Conservation (phyloP, 148 eudicot species). For the Camellia sinensis region DNA sequence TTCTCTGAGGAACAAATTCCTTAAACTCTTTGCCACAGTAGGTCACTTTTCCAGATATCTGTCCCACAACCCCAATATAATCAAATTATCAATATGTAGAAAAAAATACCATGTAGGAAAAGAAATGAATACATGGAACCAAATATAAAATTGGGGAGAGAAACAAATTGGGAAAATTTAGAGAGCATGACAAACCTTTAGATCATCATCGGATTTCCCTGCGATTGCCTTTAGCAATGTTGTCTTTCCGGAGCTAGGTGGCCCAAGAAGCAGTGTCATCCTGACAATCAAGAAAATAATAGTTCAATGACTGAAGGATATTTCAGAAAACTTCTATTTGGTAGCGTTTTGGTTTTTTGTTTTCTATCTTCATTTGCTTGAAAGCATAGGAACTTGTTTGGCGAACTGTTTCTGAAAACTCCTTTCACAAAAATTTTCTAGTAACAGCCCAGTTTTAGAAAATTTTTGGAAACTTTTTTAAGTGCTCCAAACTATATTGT, state of each 20-base stretch:
- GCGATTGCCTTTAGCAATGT: constrained; percentile 38
- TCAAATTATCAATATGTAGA: not conserved
- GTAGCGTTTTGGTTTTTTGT: too few relatives aligned
- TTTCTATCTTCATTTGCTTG: too few relatives aligned
- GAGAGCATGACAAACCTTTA: constrained; percentile 22
- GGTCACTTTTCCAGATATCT: constrained; percentile 32
- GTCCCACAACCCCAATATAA: constrained; percentile 6
- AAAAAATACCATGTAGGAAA: not conserved
- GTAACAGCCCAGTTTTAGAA: too few relatives aligned
- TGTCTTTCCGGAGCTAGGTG: constrained; percentile 44
- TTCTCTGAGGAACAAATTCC: constrained; percentile 45
- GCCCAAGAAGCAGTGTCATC: constrained; percentile 50
- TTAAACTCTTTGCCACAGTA: constrained; percentile 39
- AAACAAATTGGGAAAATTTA: not conserved
- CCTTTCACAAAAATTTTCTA: too few relatives aligned
- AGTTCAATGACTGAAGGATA: not conserved
- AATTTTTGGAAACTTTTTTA: too few relatives aligned
- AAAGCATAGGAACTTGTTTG: too few relatives aligned
- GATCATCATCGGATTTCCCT: constrained; percentile 31
- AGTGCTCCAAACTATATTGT: too few relatives aligned
- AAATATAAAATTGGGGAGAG: not conserved
- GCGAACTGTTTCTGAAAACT: too few relatives aligned
- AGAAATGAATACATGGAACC: too few relatives aligned
- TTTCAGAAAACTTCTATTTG: too few relatives aligned
- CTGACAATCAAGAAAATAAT: constrained; percentile 6